Evolutionary conservation across 352 stramenopile species (phyloP), one percentile per base, ranked within the genome.

Genomic region (Phytophthora melonis): DNA sequence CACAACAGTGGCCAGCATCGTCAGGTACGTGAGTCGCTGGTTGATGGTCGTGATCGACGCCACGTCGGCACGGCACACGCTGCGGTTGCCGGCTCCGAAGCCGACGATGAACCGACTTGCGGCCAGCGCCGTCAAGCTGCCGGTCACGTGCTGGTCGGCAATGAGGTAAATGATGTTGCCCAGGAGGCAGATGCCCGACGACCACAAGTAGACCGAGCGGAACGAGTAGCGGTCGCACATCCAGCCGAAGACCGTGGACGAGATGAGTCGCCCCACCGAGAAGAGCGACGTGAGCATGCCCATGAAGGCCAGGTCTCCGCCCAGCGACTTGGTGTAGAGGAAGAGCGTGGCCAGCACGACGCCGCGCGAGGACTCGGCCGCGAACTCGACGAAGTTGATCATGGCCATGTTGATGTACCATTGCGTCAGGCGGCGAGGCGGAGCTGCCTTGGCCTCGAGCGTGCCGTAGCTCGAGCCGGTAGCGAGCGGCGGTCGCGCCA

Each of bases 301-400:
- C 86, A 93, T 93, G 70, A 89, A 90, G 58, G 83, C 85, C 11
- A 93, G 65, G 23, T 88, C 78, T 25, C 86, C 86, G 34, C 86
- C 86, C 14, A 93, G 80, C 34, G 86, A 93, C 73, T 89, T 89
- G 72, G 77, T 90, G 69, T 93, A 93, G 23, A 93, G 83, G 72
- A 91, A 93, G n/a, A 93, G 83, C 55, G 87, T 93, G 45, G 87
- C 76, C 66, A 94, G 68, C 72, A 93, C 86, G 36, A 94, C 75
- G 55, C 87, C 87, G 16, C 87, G 82, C 34, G 85, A 92, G 1
- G 83, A 91, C 58, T 94, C 87, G 30, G 85, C 87, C 27, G 87
- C 75, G 74, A 94, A 93, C 74, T 94, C 87, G 57, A 94, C 83
- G 68, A 94, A 89, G 76, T 94, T 93, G 75, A 93, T 84, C 55